phyloP scores from a whole-genome alignment of 352 stramenopile genomes.

The Pythium phragmitis region DNA sequence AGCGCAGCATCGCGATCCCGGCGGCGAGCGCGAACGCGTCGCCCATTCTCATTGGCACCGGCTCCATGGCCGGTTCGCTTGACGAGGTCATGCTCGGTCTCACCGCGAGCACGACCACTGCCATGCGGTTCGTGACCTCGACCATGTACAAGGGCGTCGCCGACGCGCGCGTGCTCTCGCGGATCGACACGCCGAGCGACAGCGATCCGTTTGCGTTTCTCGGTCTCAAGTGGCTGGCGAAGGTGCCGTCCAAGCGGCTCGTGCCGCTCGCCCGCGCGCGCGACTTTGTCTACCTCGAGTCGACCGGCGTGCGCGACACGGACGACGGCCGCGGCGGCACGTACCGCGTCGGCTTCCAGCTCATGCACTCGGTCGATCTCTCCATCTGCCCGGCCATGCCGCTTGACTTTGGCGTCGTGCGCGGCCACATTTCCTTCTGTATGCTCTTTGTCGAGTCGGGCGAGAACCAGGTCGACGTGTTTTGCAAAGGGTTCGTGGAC shows the following conservation, averaged over 20 bases:
- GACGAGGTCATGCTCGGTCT: constrained; percentile 35
- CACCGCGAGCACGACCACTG: constrained; percentile 24
- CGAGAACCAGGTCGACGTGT: constrained; percentile 28
- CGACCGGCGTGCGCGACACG: constrained; percentile 18
- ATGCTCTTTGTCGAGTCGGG: constrained; percentile 33
- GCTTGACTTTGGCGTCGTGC: constrained; percentile 28
- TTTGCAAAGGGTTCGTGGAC: constrained; percentile 41
- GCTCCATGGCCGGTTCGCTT: constrained; percentile 26
- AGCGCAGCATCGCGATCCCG: constrained; percentile 11
- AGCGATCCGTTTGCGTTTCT: constrained; percentile 30
- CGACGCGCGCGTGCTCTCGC: constrained; percentile 30
- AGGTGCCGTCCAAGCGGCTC: constrained; percentile 24
- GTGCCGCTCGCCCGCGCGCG: constrained; percentile 25
- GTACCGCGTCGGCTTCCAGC: constrained; percentile 27
- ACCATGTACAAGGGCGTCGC: constrained; percentile 29
- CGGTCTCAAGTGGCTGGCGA: constrained; percentile 36
- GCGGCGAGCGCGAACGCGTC: constrained; percentile 26
- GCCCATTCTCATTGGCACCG: constrained; percentile 34
- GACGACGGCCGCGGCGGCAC: neutral
- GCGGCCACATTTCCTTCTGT: constrained; percentile 35
- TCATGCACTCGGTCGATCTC: constrained; percentile 40
- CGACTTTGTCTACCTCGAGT: constrained; percentile 36
- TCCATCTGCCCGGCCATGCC: constrained; percentile 21
- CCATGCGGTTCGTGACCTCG: constrained; percentile 28
- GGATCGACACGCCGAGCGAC: constrained; percentile 25